phyloP scores from a whole-genome alignment of 305 asterid species.

The Nicotiana rustica region DNA sequence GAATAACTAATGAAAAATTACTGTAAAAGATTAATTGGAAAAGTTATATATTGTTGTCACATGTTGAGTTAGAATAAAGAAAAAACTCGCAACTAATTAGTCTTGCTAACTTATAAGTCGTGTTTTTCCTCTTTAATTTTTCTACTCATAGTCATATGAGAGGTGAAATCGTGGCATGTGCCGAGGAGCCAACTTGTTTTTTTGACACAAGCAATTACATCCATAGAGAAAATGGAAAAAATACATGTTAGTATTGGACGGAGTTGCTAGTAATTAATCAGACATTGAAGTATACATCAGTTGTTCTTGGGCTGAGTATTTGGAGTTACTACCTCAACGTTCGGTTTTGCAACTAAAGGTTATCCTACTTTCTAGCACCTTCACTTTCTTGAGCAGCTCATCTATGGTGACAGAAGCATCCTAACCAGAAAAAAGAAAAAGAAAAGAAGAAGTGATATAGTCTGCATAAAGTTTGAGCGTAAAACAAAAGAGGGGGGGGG shows the following conservation, averaged over 20 bases:
- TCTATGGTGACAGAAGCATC: conserved; percentile 57
- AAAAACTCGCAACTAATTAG: background rate
- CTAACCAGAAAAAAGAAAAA: conserved; percentile 35
- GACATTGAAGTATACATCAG: background rate
- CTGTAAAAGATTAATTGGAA: too few species aligned
- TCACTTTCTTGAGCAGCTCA: conserved; percentile 54
- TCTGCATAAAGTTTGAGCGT: background rate
- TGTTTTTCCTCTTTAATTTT: too few species aligned
- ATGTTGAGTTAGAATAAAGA: background rate
- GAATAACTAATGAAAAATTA: background rate
- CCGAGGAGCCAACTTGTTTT: background rate
- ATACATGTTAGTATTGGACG: background rate
- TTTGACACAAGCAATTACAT: conserved; percentile 5
- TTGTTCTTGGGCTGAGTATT: background rate
- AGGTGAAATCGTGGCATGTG: background rate
- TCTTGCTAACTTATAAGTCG: background rate
- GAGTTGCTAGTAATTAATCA: background rate
- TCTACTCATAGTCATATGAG: background rate
- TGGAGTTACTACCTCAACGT: conserved; percentile 1
- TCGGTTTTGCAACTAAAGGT: conserved; percentile 31
- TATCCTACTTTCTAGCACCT: conserved; percentile 42
- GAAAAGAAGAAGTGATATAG: background rate
- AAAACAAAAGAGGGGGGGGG: background rate
- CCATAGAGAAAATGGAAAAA: background rate
- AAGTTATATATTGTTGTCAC: too few species aligned